These are phyloP conservation scores for Dactylella cylindrospora DNA, from an alignment of 2,329 filamentous ascomycete species.

Conservation along the genomic window DNA sequence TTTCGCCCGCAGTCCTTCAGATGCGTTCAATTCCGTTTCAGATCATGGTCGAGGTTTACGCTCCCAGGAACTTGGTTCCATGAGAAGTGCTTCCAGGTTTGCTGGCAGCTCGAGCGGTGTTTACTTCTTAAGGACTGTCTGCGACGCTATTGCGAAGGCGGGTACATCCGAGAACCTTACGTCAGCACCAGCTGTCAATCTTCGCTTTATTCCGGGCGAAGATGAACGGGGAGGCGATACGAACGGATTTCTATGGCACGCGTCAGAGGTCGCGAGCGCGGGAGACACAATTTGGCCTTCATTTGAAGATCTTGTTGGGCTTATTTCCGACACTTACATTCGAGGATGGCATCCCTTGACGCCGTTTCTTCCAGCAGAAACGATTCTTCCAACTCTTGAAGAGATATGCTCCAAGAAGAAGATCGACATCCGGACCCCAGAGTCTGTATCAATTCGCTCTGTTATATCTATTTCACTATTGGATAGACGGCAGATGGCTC, in stretches of 20 bases:
- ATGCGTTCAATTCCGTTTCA: constrained; percentile 44
- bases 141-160: constrained; percentile 55
- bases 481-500: constrained; percentile 56
- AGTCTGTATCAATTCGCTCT: constrained; percentile 56
- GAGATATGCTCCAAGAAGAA: constrained; percentile 52
- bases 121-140: constrained; percentile 62
- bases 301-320: constrained; percentile 58
- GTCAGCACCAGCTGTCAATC: constrained; percentile 50
- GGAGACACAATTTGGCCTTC: constrained; percentile 37
- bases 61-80: constrained; percentile 56
- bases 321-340: constrained; percentile 59
- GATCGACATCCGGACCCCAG: constrained; percentile 50
- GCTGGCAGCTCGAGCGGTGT: constrained; percentile 63
- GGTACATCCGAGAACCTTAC: constrained; percentile 48
- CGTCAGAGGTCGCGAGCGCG: constrained; percentile 50
- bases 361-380: constrained; percentile 61
- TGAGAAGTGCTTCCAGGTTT: constrained; percentile 60
- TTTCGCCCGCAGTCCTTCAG: constrained; percentile 41
- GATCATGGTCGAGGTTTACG: constrained; percentile 44
- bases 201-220: constrained; percentile 60
- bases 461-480: constrained; percentile 60
- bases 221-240: constrained; percentile 56
- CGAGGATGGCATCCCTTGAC: constrained; percentile 62
- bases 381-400: constrained; percentile 57
- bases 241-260: constrained; percentile 51